Percentiles rank a stretch among this genome's conserved stretches.
Evolutionary conservation across 768 basidiomycete genomes (phyloP).

Genomic region (Lentinus brumalis): DNA sequence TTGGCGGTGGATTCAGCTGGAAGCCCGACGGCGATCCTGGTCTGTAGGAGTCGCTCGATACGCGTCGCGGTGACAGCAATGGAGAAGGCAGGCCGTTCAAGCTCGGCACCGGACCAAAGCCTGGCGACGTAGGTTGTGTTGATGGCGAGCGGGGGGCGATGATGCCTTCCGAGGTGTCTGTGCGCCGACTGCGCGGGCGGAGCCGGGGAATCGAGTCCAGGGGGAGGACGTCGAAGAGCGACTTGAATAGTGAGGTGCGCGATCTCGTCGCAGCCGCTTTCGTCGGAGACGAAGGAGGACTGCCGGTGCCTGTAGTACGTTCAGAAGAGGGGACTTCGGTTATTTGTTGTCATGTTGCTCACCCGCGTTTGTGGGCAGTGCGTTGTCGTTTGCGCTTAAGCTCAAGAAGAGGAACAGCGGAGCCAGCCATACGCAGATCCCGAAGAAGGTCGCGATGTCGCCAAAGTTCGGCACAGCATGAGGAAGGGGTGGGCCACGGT

Average conservation of each 20-base stretch:
- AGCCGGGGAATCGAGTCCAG: conserved; percentile 43
- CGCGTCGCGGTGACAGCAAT: conserved; percentile 21
- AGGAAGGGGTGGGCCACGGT: conserved; percentile 43
- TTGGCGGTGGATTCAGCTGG: conserved; percentile 46
- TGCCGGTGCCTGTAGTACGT: not conserved
- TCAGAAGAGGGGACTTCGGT: not conserved
- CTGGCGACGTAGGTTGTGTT: conserved; percentile 20
- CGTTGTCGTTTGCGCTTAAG: conserved; percentile 95
- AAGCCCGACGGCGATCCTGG: conserved; percentile 25
- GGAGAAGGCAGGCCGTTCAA: conserved; percentile 24
- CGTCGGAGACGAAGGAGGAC: not conserved
- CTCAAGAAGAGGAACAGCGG: conserved; percentile 96
- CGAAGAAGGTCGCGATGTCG: conserved; percentile 85
- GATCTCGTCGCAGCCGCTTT: conserved; percentile 34
- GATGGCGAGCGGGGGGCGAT: conserved; percentile 60
- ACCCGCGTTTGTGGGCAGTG: conserved; percentile 76
- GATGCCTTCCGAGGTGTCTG: conserved; percentile 62
- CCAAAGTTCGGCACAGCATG: conserved; percentile 46
- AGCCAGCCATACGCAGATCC: conserved; percentile 82
- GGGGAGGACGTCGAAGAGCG: conserved; percentile 51
- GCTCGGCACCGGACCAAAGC: conserved; percentile 19
- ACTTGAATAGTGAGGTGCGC: conserved; percentile 70
- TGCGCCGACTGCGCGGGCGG: conserved; percentile 46
- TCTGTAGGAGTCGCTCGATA: conserved; percentile 23
- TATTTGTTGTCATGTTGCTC: conserved; percentile 4